Conservation (phyloP, 2,329 filamentous ascomycete species). For the Diaporthe ilicicola region DNA sequence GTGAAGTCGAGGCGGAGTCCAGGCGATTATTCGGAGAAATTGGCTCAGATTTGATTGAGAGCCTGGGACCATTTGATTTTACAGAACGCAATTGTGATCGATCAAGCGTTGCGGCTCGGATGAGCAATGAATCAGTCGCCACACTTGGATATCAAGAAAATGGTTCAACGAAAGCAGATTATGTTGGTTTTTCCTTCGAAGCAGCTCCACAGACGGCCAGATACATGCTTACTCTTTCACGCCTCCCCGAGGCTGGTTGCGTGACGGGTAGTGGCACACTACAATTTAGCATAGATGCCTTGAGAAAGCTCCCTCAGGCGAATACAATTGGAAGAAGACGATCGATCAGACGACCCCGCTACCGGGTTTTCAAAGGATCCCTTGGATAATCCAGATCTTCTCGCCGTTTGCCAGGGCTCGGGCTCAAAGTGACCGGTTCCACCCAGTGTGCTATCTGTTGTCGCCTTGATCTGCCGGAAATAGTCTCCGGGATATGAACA, state of each 20-base stretch:
- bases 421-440: too few relatives aligned
- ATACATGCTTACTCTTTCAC: background rate
- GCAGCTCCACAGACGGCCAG: background rate
- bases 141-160: background rate
- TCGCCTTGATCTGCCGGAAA: slow-evolving; percentile 6
- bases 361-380: background rate
- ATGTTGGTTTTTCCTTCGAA: background rate
- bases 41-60: background rate
- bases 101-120: too few relatives aligned
- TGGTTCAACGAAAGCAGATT: background rate
- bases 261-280: background rate
- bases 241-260: background rate
- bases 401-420: background rate
- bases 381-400: background rate
- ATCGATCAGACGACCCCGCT: background rate
- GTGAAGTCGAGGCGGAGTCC: background rate
- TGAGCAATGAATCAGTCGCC: too few relatives aligned
- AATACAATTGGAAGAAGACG: background rate
- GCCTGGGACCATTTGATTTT: background rate
- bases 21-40: background rate
- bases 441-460: background rate
- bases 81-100: background rate
- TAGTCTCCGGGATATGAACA: background rate
- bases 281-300: too few relatives aligned
- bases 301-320: background rate